Conservation (phyloP, 1,139 yeast genomes). For the Nakaseomyces uthaithaninus region DNA sequence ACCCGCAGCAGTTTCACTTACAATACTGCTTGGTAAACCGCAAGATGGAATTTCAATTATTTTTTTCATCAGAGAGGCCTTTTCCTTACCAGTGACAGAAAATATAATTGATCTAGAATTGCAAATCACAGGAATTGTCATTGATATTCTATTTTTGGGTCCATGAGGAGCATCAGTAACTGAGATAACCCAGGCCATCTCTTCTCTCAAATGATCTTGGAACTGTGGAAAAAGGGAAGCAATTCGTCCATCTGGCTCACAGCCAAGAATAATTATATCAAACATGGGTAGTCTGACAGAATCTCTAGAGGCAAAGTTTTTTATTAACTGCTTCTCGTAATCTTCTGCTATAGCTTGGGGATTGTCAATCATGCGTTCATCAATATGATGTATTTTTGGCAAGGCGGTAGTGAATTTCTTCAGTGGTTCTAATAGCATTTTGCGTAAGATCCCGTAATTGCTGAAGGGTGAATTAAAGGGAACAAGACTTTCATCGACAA, state of each 20-base stretch:
- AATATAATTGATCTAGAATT: conserved; percentile 87
- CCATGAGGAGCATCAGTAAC: conserved; percentile 87
- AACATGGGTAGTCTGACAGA: conserved; percentile 91
- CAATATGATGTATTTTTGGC: conserved; percentile 76
- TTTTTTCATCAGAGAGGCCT: conserved; percentile 84
- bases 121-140: conserved; percentile 88
- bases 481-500: conserved; percentile 92
- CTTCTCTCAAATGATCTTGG: conserved; percentile 79
- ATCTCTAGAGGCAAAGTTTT: conserved; percentile 88
- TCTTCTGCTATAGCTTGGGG: conserved; percentile 92
- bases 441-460: conserved; percentile 79
- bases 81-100: conserved; percentile 90
- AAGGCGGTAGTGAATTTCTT: conserved; percentile 37
- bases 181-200: conserved; percentile 92
- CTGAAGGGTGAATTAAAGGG: conserved; percentile 77
- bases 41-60: conserved; percentile 96
- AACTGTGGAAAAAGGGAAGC: conserved; percentile 89
- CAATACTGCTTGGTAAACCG: conserved; percentile 87
- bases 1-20: conserved; percentile 92
- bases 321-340: conserved; percentile 76
- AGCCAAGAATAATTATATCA: conserved; percentile 83
- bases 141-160: conserved; percentile 77
- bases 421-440: conserved; percentile 66
- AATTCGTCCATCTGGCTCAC: conserved; percentile 98
- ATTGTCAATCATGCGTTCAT: conserved; percentile 64